Evolutionary conservation across 768 basidiomycete genomes (phyloP).

Genomic region (Serendipita vermifera): DNA sequence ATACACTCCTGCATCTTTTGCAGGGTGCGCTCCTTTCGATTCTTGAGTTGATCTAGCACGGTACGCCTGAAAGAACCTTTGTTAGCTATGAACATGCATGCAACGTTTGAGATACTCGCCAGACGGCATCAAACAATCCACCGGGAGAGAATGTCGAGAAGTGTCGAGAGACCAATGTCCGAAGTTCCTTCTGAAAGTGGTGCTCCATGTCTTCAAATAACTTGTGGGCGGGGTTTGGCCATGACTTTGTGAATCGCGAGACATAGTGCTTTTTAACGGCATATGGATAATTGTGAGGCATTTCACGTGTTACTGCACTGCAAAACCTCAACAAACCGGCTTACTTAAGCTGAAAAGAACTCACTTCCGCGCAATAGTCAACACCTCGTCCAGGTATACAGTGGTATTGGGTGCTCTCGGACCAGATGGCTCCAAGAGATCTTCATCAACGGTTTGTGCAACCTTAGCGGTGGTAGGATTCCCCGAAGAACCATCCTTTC

Average conservation of each 20-base stretch:
- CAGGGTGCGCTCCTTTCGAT: conserved; percentile 29
- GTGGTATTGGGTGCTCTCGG: conserved; percentile 10
- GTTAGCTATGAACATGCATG: background rate
- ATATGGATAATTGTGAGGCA: conserved; percentile 46
- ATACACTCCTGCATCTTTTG: conserved; percentile 39
- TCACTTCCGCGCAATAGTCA: conserved; percentile 35
- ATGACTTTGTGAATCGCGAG: conserved; percentile 11
- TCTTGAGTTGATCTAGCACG: conserved; percentile 38
- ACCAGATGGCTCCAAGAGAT: background rate
- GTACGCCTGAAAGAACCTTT: conserved; percentile 30
- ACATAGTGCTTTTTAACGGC: conserved; percentile 14
- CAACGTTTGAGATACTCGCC: conserved; percentile 23
- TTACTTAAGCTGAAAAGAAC: conserved; percentile 16
- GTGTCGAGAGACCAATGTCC: conserved; percentile 33
- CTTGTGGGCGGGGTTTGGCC: conserved; percentile 28
- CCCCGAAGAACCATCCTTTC: background rate
- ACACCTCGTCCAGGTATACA: conserved; percentile 44
- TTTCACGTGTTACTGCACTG: conserved; percentile 58
- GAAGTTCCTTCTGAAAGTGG: conserved; percentile 30
- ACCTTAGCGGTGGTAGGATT: too few relatives aligned
- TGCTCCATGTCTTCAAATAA: conserved; percentile 33
- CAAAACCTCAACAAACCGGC: background rate
- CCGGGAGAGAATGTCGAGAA: conserved; percentile 45
- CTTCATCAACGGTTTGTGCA: too few relatives aligned
- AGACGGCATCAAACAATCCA: conserved; percentile 35